Evolutionary conservation across 768 basidiomycete species (phyloP), one percentile per base, ranked within the genome.

Genomic region (Cantharellus cinnabarinus): DNA sequence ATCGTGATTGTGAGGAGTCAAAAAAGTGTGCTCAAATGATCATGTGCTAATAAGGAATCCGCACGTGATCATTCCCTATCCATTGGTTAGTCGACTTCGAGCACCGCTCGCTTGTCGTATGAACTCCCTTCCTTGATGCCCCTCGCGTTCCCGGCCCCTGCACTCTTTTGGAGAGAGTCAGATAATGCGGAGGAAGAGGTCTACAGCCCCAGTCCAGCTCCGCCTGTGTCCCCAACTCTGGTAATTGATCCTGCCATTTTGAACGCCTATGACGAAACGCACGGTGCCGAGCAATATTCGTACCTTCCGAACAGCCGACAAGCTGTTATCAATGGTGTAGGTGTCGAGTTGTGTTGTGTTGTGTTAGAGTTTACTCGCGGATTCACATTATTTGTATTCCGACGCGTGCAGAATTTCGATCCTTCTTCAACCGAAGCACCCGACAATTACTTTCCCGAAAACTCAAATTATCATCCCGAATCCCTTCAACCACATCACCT

Each of bases 171-270:
- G 10, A 7, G 10, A 7, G 44, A 10, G 44, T 10, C 10, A 10
- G 35, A 10, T 37, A 37, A 54, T 10, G 52, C 14, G 52, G 44
- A 29, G 44, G 44, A 48, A 48, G 10, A 10, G 29, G 14, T 37
- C 35, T 54, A 54, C 35, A 37, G 14, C 10, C 52, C 7, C 7
- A 54, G 52, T 37, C 52, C 52, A 14, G 38, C 52, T 7, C 52
- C 52, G 10, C 14, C 38, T 7, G 35, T 7, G 10, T 37, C 52
- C 14, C 52, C 35, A 10, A 37, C 10, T 37, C 38, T 50, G 63
- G 61, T 73, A 62, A 77, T 80, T 63, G 80, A 79, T 72, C 78
- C 79, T 37, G 71, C 72, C 60, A 70, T 80, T 57, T 69, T 76
- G 68, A 67, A 78, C 20, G 56, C 2, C 60, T 42, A 5, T 62